Evolutionary conservation across 768 basidiomycete species (phyloP).

Genomic region (Gloeopeniophorella convolvens): DNA sequence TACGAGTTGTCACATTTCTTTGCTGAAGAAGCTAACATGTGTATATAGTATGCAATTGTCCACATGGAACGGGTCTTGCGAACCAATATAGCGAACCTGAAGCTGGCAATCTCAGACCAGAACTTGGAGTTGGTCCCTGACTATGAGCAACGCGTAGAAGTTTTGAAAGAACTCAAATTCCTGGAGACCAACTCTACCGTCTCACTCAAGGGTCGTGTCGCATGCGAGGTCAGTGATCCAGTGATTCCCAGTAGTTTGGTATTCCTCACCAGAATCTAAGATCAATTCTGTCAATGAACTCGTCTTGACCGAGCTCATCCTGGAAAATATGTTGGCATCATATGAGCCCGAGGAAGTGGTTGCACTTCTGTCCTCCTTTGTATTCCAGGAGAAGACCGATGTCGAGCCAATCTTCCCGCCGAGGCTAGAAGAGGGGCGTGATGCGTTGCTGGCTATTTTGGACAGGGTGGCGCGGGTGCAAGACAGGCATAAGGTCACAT

Average conservation of each 20-base stretch:
- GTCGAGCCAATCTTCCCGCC: conserved; percentile 76
- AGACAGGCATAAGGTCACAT: conserved; percentile 67
- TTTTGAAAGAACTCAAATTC: conserved; percentile 86
- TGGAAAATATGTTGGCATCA: conserved; percentile 86
- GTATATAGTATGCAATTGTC: conserved; percentile 58
- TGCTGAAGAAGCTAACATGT: conserved; percentile 11
- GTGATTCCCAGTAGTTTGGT: not conserved
- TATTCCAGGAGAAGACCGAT: conserved; percentile 98
- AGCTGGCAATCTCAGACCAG: conserved; percentile 87
- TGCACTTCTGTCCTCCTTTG: conserved; percentile 90
- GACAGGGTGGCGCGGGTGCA: conserved; percentile 79
- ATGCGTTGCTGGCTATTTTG: conserved; percentile 68
- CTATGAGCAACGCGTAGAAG: conserved; percentile 90
- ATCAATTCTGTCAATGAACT: conserved; percentile 99
- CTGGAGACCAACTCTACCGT: conserved; percentile 96
- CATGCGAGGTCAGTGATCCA: conserved; percentile 72
- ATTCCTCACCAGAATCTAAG: conserved; percentile 34
- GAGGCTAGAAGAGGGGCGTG: conserved; percentile 74
- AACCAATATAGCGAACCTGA: conserved; percentile 69
- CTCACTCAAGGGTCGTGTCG: conserved; percentile 91
- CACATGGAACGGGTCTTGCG: conserved; percentile 74
- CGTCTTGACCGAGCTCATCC: conserved; percentile 90
- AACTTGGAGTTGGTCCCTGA: conserved; percentile 95
- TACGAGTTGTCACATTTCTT: conserved; percentile 33
- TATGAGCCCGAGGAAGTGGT: conserved; percentile 97